Conservation (phyloP, 352 stramenopile genomes). For the Stramenopiles sp. region DNA sequence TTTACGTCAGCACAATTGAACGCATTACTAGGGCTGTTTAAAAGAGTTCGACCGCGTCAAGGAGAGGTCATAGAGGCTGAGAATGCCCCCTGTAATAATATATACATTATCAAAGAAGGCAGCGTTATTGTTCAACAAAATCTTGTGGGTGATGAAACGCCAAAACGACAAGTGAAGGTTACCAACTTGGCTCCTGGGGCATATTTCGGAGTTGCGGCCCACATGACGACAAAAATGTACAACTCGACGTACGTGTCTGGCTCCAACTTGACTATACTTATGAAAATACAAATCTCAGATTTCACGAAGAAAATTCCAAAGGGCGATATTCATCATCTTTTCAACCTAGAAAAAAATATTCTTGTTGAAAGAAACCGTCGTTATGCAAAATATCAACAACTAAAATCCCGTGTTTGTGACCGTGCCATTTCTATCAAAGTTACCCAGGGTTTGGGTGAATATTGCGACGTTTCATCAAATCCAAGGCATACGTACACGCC, state of each 20-base stretch:
- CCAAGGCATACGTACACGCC: background rate
- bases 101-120: background rate
- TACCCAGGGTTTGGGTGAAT: background rate
- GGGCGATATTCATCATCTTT: background rate
- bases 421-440: background rate
- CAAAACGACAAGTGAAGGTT: background rate
- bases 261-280: background rate
- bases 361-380: background rate
- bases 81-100: background rate
- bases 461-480: background rate
- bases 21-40: background rate
- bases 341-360: background rate
- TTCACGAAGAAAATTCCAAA: background rate
- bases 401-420: background rate
- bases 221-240: background rate
- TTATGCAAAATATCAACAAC: background rate
- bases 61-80: background rate
- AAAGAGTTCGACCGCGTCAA: background rate
- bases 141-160: background rate
- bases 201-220: background rate
- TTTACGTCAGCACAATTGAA: background rate
- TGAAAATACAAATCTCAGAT: background rate
- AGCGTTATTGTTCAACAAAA: background rate
- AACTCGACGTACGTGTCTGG: background rate
- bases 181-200: background rate